Base-by-base conservation (phyloP, 2,329 filamentous ascomycete genomes). In the Colletotrichum theobromicola region DNA sequence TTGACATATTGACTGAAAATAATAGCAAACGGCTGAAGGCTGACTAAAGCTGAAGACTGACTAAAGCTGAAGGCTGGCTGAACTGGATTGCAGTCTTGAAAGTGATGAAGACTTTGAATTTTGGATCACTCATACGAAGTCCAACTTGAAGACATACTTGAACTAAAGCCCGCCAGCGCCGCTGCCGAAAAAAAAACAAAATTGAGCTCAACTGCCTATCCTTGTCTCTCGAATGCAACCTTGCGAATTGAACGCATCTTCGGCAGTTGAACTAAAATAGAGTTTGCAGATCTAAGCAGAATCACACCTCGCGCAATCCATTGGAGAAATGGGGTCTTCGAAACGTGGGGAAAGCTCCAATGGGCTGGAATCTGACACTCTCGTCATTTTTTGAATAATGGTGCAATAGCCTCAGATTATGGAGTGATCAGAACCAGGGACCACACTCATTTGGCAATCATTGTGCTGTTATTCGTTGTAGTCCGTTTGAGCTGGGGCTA, bases 331-430 rank as follows among this genome's bases (percentile, higher is more conserved):
- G n/a, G 30, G 34, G 37, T 21, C 13, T 66, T 66, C 7, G 16
- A 10, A 21, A n/a, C 37, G 37, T 42, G 35, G 61, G 37, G 67
- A 62, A 35, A 32, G 34, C 5, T 15, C 53, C 60, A 30, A 32
- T 66, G 35, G 46, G n/a, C 37, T 34, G 55, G 30, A n/a, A 55
- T 61, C 9, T 42, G 46, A 16, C 37, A 34, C 34, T 70, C 35
- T 74, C 61, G 55, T 24, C 67, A 71, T 74, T 57, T 21, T 18
- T 18, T 62, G 55, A 5, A 66, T 60, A 42, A 66, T 74, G 72
- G 18, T 74, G 67, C 55, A 50, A 71, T 71, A 58, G 57, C 57
- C 12, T 46, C 58, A 50, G 32, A 42, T 10, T 8, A 57, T 57
- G 13, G 21, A 57, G 21, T 1, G 28, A 57, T 7, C 18, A 18